Conservation (phyloP, 225 moss, liverwort and hornwort genomes). For the Antitrichia curtipendula region DNA sequence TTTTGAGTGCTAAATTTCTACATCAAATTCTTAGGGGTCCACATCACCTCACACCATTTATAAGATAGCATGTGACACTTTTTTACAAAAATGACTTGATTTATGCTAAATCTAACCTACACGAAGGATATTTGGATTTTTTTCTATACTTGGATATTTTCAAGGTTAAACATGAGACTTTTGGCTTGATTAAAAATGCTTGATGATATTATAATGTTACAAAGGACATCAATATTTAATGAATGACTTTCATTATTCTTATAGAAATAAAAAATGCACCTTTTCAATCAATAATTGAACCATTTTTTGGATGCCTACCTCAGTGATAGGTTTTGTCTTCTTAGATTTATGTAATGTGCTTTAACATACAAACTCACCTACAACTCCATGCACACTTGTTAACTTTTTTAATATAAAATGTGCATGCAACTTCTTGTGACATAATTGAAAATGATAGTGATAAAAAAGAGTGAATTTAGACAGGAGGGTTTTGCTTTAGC, state of each 20-base stretch:
- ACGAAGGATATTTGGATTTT: too few species aligned
- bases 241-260: background rate
- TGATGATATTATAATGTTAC: background rate
- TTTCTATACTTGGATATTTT: background rate
- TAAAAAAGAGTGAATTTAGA: background rate
- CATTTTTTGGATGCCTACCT: background rate
- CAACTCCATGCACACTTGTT: background rate
- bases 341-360: fast-evolving
- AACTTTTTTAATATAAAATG: background rate
- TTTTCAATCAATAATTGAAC: background rate
- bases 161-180: background rate
- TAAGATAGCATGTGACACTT: too few species aligned
- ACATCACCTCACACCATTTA: too few species aligned
- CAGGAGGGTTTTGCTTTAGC: fast-evolving
- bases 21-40: too few species aligned
- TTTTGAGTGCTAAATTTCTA: too few species aligned
- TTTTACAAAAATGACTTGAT: too few species aligned
- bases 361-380: background rate
- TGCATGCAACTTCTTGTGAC: background rate
- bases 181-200: background rate
- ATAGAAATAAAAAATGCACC: background rate
- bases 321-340: fast-evolving
- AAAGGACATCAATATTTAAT: too few species aligned
- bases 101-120: too few species aligned
- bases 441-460: background rate